Base-by-base conservation (phyloP, 1,284 basidiomycete genomes). In the Rhizopogon hawkerae region DNA sequence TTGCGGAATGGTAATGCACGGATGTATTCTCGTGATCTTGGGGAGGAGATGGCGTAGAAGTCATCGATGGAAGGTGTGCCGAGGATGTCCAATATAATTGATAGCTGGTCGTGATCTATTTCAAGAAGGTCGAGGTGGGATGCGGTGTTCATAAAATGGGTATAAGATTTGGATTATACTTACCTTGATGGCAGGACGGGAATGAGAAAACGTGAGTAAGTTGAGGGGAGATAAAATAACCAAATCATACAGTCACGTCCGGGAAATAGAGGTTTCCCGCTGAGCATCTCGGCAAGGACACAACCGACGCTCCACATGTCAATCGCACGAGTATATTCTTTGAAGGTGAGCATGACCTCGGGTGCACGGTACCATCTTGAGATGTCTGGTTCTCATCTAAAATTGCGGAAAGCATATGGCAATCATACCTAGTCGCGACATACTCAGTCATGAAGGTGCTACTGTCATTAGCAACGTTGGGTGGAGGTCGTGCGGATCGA, bases 371-470 rank as follows among this genome's bases (percentile, higher is more conserved):
- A 95, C 92, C 92, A 95, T 64, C 92, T 84, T 54, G n/a, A 39
- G 47, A 41, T 53, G 46, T 44, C 21, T 41, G 45, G 35, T 21
- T 46, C 44, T 44, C 56, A 33, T 48, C 48, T 45, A 23, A 26
- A 23, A 37, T 33, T 2, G 5, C 24, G 3, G 14, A 18, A 35
- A 21, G 23, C 5, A 34, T 14, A 16, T 14, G 35, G 21, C 2
- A n/a, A 51, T 8, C 70, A 43, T 52, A 85, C 79, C 84, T 76
- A 21, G 92, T 92, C 5, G 91, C 90, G 33, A 93, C 91, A 58
- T 92, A 93, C 78, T 95, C 92, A 0, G 92, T 95, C 87, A 95
- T 92, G 68, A 93, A 92, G 0, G 89, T 92, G 57, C 83, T 85
- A 49, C 82, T 87, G 56, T 90, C 89, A 54, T 89, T 81, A 10